Percentiles rank a stretch among this genome's conserved stretches.
phyloP scores from a whole-genome alignment of 2,329 filamentous ascomycete species.

The Stagonosporopsis cucurbitacearum region DNA sequence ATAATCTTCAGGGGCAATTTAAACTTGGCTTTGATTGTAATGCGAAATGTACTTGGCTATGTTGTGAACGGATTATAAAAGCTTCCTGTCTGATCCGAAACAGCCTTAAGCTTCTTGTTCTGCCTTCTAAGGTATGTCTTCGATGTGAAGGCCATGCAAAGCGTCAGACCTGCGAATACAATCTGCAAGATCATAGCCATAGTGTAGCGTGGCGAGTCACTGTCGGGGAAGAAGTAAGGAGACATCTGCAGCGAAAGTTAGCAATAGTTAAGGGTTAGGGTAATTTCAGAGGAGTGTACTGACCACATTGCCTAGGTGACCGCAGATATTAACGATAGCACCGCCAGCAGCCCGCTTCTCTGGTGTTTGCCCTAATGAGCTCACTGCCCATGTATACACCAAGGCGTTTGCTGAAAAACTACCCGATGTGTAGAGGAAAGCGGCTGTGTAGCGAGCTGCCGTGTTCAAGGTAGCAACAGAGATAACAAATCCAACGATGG shows the following conservation, averaged over 20 bases:
- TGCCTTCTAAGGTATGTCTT: constrained; percentile 19
- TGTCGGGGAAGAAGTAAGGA: constrained; percentile 49
- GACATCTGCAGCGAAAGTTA: constrained; percentile 26
- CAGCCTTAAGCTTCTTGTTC: constrained; percentile 20
- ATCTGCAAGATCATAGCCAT: constrained; percentile 27
- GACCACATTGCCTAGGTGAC: constrained; percentile 49
- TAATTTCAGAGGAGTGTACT: neutral
- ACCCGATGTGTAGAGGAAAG: constrained; percentile 45
- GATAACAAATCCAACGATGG: constrained; percentile 25
- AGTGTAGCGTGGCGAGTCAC: constrained; percentile 18
- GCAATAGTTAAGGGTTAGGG: neutral
- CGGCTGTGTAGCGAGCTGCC: constrained; percentile 27
- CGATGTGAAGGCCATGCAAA: constrained; percentile 13
- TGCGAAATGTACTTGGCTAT: neutral
- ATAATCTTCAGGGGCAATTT: neutral
- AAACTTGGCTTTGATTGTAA: neutral
- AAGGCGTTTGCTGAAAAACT: constrained; percentile 46
- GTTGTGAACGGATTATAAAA: constrained; percentile 5
- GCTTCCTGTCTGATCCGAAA: constrained; percentile 12
- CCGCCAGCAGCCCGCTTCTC: constrained; percentile 50
- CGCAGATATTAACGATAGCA: constrained; percentile 49
- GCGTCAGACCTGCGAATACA: constrained; percentile 20
- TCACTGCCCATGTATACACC: constrained; percentile 47
- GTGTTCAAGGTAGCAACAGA: constrained; percentile 22
- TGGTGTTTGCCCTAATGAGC: constrained; percentile 45